phyloP scores from a whole-genome alignment of 495 filamentous ascomycete genomes.

The Chaetomium cochliodes region DNA sequence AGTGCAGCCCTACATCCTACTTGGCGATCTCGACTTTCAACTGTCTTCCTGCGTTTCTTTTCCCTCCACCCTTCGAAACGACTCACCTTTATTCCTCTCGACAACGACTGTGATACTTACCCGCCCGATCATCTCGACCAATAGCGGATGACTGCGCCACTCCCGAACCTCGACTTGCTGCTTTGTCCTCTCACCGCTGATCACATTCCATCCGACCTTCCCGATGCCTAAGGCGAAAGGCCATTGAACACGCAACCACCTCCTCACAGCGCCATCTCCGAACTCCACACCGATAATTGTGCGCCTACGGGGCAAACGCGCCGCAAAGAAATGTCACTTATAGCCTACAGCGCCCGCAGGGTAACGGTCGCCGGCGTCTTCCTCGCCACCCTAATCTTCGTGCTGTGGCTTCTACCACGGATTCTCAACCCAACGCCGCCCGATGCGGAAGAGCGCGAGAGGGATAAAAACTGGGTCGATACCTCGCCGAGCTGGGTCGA shows the following conservation, averaged over 20 bases:
- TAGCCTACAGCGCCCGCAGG: conserved; percentile 42
- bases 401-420: conserved; percentile 39
- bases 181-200: conserved; percentile 4
- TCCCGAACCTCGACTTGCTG: not conserved
- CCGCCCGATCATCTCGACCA: not conserved
- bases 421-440: conserved; percentile 47
- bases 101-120: not conserved
- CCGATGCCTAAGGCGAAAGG: not conserved
- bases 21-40: not conserved
- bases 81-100: not conserved
- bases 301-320: not conserved
- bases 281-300: not conserved
- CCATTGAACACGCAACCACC: not conserved
- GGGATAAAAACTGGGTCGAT: conserved; percentile 69
- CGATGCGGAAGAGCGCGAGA: conserved; percentile 46
- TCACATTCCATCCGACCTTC: not conserved
- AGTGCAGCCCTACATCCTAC: not conserved
- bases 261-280: not conserved
- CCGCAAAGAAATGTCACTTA: conserved; percentile 9
- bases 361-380: conserved; percentile 32
- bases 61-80: not conserved
- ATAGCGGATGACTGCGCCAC: conserved; percentile 2
- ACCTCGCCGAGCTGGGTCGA: conserved; percentile 71
- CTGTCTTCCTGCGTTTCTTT: not conserved
- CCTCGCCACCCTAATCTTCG: conserved; percentile 37